A percentile compares a stretch with the other conserved stretches of the same genome.
Evolutionary conservation across 306 rosid species (phyloP).

Genomic region (Citrullus amarus): DNA sequence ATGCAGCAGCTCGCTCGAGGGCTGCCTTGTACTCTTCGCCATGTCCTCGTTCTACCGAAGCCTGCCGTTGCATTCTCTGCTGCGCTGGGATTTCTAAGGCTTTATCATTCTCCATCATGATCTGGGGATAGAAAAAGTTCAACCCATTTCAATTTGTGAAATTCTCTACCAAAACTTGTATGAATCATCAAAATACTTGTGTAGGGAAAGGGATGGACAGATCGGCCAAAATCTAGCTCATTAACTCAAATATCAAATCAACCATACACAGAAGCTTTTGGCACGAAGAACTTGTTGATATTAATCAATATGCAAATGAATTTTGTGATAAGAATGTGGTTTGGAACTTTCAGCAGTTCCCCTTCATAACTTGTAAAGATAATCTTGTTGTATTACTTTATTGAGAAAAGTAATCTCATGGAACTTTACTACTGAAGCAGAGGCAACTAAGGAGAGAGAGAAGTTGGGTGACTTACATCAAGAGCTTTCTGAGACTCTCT

Average conservation of each 20-base stretch:
- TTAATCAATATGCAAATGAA: background rate
- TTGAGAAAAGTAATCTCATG: background rate
- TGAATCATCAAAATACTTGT: background rate
- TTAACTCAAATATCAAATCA: background rate
- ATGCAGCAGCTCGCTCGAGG: conserved; percentile 58
- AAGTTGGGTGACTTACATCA: conserved; percentile 39
- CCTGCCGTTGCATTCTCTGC: conserved; percentile 70
- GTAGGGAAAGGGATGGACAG: background rate
- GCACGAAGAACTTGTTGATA: background rate
- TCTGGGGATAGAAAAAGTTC: conserved; percentile 24
- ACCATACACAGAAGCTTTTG: background rate
- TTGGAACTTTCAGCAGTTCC: background rate
- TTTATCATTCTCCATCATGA: conserved; percentile 49
- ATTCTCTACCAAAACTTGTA: background rate
- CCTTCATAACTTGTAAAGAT: background rate
- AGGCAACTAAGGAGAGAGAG: conserved; percentile 10
- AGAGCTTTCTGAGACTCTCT: conserved; percentile 72
- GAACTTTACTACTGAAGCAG: background rate
- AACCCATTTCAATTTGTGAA: background rate
- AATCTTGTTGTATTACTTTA: background rate
- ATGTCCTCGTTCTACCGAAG: conserved; percentile 46
- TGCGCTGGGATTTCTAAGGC: conserved; percentile 47
- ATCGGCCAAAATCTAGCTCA: background rate
- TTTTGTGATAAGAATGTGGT: background rate
- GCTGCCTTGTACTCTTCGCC: conserved; percentile 67